Evolutionary conservation across 1,284 basidiomycete species (phyloP).

Genomic region (Sphagnurus paluster): DNA sequence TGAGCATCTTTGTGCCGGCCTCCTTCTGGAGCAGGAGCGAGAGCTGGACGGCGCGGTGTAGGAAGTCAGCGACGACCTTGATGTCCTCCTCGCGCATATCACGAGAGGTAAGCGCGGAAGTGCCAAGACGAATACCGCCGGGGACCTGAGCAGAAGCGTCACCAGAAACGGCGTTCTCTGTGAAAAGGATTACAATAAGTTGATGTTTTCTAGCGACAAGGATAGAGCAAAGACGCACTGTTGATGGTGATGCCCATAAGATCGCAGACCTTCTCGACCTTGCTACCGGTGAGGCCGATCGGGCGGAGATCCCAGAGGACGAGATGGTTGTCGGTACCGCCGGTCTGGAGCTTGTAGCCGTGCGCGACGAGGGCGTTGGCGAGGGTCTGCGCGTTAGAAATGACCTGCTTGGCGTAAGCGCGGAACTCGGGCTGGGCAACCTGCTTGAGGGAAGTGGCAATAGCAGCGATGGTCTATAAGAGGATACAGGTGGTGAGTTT

Average conservation of each 20-base stretch:
- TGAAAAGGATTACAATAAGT: conserved; percentile 6
- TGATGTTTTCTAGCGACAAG: neutral
- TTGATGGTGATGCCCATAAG: conserved; percentile 95
- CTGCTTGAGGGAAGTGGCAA: conserved; percentile 96
- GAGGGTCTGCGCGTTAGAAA: conserved; percentile 83
- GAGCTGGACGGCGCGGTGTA: conserved; percentile 91
- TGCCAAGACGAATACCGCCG: conserved; percentile 96
- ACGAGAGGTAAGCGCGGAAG: conserved; percentile 92
- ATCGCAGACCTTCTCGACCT: conserved; percentile 99
- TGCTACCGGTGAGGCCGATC: conserved; percentile 93
- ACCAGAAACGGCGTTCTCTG: conserved; percentile 96
- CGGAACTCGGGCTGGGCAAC: conserved; percentile 91
- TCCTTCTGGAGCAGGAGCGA: conserved; percentile 89
- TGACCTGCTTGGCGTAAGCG: conserved; percentile 93
- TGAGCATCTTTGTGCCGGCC: conserved; percentile 92
- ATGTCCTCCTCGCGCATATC: conserved; percentile 91
- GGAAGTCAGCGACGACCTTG: conserved; percentile 86
- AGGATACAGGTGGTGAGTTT: conserved; percentile 1
- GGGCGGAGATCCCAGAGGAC: conserved; percentile 98
- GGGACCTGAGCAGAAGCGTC: conserved; percentile 95
- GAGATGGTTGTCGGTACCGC: conserved; percentile 97
- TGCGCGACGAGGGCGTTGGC: conserved; percentile 70
- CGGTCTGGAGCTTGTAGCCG: conserved; percentile 96
- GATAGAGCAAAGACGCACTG: conserved; percentile 51
- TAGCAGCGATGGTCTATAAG: conserved; percentile 86